Base-by-base conservation (phyloP, 768 basidiomycete species). In the Leucosporidium scottii region DNA sequence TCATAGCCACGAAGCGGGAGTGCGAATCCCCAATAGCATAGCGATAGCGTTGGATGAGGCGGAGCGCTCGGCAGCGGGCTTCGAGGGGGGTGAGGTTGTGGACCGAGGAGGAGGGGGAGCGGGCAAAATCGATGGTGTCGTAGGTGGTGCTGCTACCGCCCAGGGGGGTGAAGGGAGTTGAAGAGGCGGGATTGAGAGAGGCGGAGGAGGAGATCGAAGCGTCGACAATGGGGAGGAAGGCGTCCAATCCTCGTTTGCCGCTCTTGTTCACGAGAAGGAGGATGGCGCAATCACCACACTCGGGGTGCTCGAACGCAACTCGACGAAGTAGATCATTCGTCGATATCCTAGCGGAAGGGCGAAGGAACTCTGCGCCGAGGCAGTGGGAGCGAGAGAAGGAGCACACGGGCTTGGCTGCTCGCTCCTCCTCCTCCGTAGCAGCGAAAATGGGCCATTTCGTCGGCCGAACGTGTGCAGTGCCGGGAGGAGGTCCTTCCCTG, bases 281-380 rank as follows among this genome's bases (percentile, higher is more conserved):
- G 39, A 81, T 75, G 12, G 78, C 59, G 64, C 79, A 80, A 61
- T 81, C 80, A n/a, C 81, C 81, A 70, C 80, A 81, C 18, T 64
- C 25, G 13, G 74, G 25, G 13, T 70, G 67, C n/a, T 74, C 72
- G 69, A 79, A 81, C 3, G 79, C 77, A 27, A 80, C 74, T 36
- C 76, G 73, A 49, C 71, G 77, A 72, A 81, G 78, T 18, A 78
- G 63, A 7, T 74, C 78, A n/a, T 71, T 73, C 17, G 78, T 77
- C 34, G 61, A 61, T 0, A 57, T 47, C 20, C 66, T 56, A 23
- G 61, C 66, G 2, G 36, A 27, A 8, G 59, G 6, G 1, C n/a
- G 27, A 57, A 65, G 44, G 50, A 71, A 71, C 4, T 48, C 58
- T 4, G 5, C n/a, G 13, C 74, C 73, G 34, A 78, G 72, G 68